These are phyloP conservation scores for Elongisporangium prolatum DNA, from an alignment of 352 stramenopile genomes.

Conservation along the genomic window DNA sequence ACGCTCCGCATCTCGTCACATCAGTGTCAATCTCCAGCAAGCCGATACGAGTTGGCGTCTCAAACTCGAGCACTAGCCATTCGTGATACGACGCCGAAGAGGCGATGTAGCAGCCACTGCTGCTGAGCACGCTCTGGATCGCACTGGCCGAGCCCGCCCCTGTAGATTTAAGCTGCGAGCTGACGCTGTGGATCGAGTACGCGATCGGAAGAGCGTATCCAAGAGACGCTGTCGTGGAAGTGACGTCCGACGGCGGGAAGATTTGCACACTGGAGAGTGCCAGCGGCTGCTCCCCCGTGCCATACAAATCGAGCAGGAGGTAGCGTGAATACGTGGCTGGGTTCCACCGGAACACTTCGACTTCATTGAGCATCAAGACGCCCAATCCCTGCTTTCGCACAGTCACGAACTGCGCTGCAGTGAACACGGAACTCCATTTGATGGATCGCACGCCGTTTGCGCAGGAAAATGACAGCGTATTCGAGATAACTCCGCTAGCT, in stretches of 20 bases:
- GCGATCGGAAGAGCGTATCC: conserved; percentile 26
- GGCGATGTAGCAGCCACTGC: conserved; percentile 39
- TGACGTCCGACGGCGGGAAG: conserved; percentile 33
- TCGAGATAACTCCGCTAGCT: conserved; percentile 7
- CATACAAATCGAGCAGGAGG: conserved; percentile 48
- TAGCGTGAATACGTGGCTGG: conserved; percentile 35
- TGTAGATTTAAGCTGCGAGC: conserved; percentile 32
- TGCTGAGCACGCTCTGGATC: conserved; percentile 15
- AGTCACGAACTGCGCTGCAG: conserved; percentile 42
- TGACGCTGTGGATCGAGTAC: conserved; percentile 61
- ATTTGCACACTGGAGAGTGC: conserved; percentile 43
- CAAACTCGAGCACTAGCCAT: conserved; percentile 63
- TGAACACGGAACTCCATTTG: conserved; percentile 31
- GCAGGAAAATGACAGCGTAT: conserved; percentile 50
- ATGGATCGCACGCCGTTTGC: conserved; percentile 23
- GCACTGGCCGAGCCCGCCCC: conserved; percentile 35
- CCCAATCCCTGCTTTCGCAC: conserved; percentile 26
- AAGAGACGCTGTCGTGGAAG: background rate
- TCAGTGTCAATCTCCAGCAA: conserved; percentile 47
- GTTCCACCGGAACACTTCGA: conserved; percentile 61
- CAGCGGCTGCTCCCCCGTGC: conserved; percentile 22
- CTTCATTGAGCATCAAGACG: conserved; percentile 66
- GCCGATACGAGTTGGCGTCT: conserved; percentile 28
- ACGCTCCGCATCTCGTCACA: conserved; percentile 27
- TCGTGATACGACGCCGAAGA: conserved; percentile 40